Evolutionary conservation across 2,329 filamentous ascomycete species (phyloP).

Genomic region (Whalleya microplaca): DNA sequence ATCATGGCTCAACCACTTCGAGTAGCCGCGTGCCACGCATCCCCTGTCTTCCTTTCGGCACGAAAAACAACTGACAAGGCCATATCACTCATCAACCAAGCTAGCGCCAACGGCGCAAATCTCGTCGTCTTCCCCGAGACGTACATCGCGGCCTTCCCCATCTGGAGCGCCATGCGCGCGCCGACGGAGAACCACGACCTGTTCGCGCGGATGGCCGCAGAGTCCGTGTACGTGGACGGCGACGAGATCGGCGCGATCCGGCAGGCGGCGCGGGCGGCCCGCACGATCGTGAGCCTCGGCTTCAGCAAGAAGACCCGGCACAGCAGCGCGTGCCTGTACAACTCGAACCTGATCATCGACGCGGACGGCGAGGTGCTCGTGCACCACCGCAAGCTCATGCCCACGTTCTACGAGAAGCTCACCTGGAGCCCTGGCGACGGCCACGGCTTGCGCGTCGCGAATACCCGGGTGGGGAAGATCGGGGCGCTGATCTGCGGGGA

Average conservation of each 20-base stretch:
- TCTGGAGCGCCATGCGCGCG: conserved; percentile 52
- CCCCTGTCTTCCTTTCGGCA: conserved; percentile 52
- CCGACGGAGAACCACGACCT: conserved; percentile 55
- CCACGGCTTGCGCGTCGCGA: conserved; percentile 49
- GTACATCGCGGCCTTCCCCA: conserved; percentile 56
- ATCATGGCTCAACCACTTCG: conserved; percentile 14
- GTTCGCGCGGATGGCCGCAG: conserved; percentile 49
- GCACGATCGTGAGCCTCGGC: conserved; percentile 51
- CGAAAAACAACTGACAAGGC: conserved; percentile 50
- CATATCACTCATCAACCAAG: conserved; percentile 48
- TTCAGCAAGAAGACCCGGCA: conserved; percentile 51
- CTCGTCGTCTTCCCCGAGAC: conserved; percentile 59
- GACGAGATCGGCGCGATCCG: conserved; percentile 48
- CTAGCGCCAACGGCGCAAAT: conserved; percentile 47
- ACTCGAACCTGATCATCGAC: conserved; percentile 54
- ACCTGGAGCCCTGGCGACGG: conserved; percentile 59
- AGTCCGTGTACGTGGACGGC: conserved; percentile 51
- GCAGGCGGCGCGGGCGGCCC: conserved; percentile 40
- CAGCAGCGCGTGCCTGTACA: conserved; percentile 53
- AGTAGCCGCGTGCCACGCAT: conserved; percentile 43
- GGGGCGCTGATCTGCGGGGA: conserved; percentile 59
- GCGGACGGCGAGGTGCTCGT: conserved; percentile 48
- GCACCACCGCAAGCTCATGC: conserved; percentile 58
- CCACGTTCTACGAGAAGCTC: conserved; percentile 61
- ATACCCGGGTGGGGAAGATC: conserved; percentile 50